These are phyloP conservation scores for Sporothrix inflata DNA, from an alignment of 2,329 filamentous ascomycete species.

Conservation along the genomic window DNA sequence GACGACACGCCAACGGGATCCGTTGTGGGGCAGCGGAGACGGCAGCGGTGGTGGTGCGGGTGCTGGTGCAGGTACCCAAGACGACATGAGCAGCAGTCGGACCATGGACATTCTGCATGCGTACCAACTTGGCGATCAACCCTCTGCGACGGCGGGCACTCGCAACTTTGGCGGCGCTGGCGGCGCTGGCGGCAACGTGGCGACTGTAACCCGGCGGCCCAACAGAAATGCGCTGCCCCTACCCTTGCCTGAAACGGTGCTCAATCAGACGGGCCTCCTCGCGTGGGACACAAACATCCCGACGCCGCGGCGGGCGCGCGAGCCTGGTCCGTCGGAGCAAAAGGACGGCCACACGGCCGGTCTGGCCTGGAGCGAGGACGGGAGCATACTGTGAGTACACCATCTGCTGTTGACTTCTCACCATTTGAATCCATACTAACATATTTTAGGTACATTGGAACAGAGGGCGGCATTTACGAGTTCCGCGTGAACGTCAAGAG, in stretches of 20 bases:
- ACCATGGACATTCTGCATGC: constrained; percentile 25
- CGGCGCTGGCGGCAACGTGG: neutral
- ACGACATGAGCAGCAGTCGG: constrained; percentile 8
- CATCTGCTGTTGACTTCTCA: constrained; percentile 26
- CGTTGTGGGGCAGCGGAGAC: neutral
- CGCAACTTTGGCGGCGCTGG: neutral
- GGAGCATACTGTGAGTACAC: constrained; percentile 57
- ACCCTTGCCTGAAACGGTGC: constrained; percentile 35
- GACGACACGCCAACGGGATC: neutral
- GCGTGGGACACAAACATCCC: constrained; percentile 36
- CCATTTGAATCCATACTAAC: constrained; percentile 31
- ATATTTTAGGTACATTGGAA: constrained; percentile 59
- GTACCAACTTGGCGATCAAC: constrained; percentile 17
- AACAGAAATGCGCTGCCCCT: neutral
- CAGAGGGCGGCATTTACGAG: constrained; percentile 76
- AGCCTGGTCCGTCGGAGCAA: constrained; percentile 51
- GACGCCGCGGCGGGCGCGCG: constrained; percentile 6
- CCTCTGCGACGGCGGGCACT: neutral
- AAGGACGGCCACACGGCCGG: constrained; percentile 67
- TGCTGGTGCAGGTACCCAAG: neutral
- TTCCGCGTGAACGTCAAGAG: constrained; percentile 66
- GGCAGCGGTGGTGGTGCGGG: neutral
- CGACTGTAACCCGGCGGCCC: neutral
- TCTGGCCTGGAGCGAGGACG: constrained; percentile 65
- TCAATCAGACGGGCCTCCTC: constrained; percentile 43